phyloP scores from a whole-genome alignment of 225 moss, liverwort and hornwort genomes.

The Polytrichum formosum region DNA sequence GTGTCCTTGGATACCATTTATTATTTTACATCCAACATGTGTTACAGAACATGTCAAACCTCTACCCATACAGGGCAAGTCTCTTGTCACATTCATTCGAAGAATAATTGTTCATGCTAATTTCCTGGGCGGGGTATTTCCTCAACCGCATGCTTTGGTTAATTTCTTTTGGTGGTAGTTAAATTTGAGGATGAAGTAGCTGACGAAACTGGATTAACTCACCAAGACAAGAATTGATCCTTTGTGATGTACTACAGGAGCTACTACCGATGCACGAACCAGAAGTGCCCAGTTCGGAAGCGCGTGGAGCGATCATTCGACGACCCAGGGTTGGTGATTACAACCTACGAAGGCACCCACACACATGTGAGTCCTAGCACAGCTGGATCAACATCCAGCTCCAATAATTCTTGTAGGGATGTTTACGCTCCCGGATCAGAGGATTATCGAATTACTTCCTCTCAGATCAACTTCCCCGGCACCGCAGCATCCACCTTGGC shows the following conservation, averaged over 20 bases:
- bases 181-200: too few species aligned
- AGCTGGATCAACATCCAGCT: conserved; percentile 13
- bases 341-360: conserved; percentile 59
- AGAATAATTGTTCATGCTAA: too few species aligned
- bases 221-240: neutral
- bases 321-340: conserved; percentile 49
- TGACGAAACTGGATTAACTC: too few species aligned
- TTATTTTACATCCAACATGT: too few species aligned
- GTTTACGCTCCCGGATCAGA: conserved; percentile 39
- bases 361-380: conserved; percentile 44
- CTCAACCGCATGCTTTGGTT: too few species aligned
- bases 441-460: conserved; percentile 14
- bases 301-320: conserved; percentile 56
- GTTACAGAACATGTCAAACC: too few species aligned
- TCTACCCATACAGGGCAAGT: too few species aligned
- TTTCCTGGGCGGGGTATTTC: too few species aligned
- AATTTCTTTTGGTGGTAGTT: too few species aligned
- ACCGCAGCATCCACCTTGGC: neutral
- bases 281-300: conserved; percentile 58
- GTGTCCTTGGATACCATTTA: too few species aligned
- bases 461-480: neutral
- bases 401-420: conserved; percentile 31
- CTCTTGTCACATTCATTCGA: too few species aligned
- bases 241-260: conserved; percentile 26
- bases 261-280: conserved; percentile 60